These are phyloP conservation scores for Solanum etuberosum DNA, from an alignment of 257 asterid genomes.

Conservation along the genomic window DNA sequence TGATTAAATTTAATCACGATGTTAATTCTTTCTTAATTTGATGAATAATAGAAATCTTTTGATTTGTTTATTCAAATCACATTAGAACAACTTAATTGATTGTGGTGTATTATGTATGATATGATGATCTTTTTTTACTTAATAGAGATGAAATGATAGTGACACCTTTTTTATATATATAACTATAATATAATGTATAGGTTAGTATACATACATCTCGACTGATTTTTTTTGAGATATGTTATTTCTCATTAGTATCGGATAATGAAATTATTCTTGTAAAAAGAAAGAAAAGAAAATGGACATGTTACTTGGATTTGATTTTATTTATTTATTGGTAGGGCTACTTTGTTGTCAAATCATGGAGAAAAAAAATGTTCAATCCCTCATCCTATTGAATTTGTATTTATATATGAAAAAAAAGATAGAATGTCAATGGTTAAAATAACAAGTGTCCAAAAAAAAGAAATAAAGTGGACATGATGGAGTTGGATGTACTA, in stretches of 20 bases:
- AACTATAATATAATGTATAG: no score
- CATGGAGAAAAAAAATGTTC: no score
- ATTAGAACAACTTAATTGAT: not conserved
- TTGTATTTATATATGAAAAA: not conserved
- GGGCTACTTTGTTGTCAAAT: not conserved
- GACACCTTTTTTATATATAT: not conserved
- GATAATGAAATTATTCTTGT: not conserved
- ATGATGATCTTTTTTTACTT: not conserved
- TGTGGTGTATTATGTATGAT: not conserved
- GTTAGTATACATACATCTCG: not conserved
- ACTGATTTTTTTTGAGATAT: not conserved
- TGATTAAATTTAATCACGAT: not conserved
- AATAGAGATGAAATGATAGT: not conserved
- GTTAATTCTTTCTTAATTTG: not conserved
- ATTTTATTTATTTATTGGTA: not conserved
- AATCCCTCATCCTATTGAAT: not conserved
- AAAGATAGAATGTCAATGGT: not conserved
- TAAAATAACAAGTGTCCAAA: not conserved
- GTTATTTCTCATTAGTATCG: fast-evolving
- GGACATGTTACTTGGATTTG: not conserved
- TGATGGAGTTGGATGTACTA: not conserved
- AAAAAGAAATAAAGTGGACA: not conserved
- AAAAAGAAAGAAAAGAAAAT: not conserved
- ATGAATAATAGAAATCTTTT: not conserved
- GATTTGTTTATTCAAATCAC: not conserved